Evolutionary conservation across 2,329 filamentous ascomycete species (phyloP).

Genomic region (Moelleriella libera): DNA sequence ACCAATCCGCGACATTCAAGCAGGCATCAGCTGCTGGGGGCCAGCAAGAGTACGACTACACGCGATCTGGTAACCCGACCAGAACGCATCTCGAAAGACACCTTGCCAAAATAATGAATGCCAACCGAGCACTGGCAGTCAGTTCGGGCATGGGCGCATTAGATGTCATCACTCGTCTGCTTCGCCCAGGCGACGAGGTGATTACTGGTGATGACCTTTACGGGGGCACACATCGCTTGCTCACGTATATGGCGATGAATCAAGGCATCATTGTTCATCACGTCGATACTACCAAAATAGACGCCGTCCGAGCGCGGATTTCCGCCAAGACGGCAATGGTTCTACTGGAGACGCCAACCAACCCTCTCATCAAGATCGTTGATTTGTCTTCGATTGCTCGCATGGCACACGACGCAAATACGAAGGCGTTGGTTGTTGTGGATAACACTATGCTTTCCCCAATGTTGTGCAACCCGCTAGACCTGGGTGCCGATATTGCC

Average conservation of each 20-base stretch:
- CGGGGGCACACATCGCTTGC: slow-evolving; percentile 82
- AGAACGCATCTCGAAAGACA: slow-evolving; percentile 92
- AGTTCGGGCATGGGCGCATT: slow-evolving; percentile 95
- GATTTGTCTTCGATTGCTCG: slow-evolving; percentile 73
- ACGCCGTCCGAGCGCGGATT: slow-evolving; percentile 54
- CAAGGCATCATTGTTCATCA: slow-evolving; percentile 90
- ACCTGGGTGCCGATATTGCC: slow-evolving; percentile 87
- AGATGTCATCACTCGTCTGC: slow-evolving; percentile 84
- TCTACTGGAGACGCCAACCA: slow-evolving; percentile 88
- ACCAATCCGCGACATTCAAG: slow-evolving; percentile 98
- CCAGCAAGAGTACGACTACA: slow-evolving; percentile 90
- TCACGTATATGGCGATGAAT: slow-evolving; percentile 83
- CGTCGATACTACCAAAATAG: slow-evolving; percentile 77
- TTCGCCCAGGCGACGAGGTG: slow-evolving; percentile 89
- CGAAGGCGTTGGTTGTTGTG: slow-evolving; percentile 71
- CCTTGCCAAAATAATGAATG: slow-evolving; percentile 97
- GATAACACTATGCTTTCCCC: slow-evolving; percentile 99
- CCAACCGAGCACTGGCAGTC: slow-evolving; percentile 77
- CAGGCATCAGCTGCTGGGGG: slow-evolving; percentile 69
- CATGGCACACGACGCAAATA: slow-evolving; percentile 62
- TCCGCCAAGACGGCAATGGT: slow-evolving; percentile 85
- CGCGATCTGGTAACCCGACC: slow-evolving; percentile 91
- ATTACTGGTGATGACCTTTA: slow-evolving; percentile 96
- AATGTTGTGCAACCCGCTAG: slow-evolving; percentile 83
- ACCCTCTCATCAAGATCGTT: slow-evolving; percentile 95